Base-by-base conservation (phyloP, 1,284 basidiomycete species). In the Cryptococcus depauperatus region DNA sequence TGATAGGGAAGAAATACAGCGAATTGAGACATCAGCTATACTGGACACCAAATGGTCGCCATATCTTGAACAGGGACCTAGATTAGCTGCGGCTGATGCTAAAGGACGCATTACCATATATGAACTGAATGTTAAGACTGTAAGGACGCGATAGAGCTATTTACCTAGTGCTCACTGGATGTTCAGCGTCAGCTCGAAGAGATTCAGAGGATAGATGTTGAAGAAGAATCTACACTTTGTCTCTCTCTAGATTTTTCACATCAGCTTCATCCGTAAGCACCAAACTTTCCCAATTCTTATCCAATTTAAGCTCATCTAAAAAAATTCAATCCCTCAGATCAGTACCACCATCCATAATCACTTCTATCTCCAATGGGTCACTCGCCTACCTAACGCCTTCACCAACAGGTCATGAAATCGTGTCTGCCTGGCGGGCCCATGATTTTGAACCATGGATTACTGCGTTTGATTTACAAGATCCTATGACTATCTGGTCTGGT, bases 371-470 rank as follows among this genome's bases (percentile, higher is more conserved):
- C 0, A 77, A 83, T 52, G 88, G 90, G 4, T 75, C 73, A 1
- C 62, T 95, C 16, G 76, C 79, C 18, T 70, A 85, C 14, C 70
- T 92, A 5, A 74, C 77, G 2, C 67, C 70, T 19, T 67, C 74
- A 3, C 26, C 43, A 3, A 59, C 64, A 3, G 69, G 72, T 3
- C 66, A 85, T 11, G 43, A 62, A 0, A 63, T 82, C 1, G 68
- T 69, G 2, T 64, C 76, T 14, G 74, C 73, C 2, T 98, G 93
- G 92, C 73, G 78, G 8, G 93, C 88, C 5, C 95, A 98, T 63
- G 88, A 91, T 50, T 83, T 81, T 59, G 95, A 98, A 65, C 85
- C 93, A 0, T 99, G 95, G 95, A 82, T 90, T 38, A 81, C 83
- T 0, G 82, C 85, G 0, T 98, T 87, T 81, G 80, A 96, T 62